phyloP scores from a whole-genome alignment of 352 stramenopile genomes.

The Albugo laibachii region DNA sequence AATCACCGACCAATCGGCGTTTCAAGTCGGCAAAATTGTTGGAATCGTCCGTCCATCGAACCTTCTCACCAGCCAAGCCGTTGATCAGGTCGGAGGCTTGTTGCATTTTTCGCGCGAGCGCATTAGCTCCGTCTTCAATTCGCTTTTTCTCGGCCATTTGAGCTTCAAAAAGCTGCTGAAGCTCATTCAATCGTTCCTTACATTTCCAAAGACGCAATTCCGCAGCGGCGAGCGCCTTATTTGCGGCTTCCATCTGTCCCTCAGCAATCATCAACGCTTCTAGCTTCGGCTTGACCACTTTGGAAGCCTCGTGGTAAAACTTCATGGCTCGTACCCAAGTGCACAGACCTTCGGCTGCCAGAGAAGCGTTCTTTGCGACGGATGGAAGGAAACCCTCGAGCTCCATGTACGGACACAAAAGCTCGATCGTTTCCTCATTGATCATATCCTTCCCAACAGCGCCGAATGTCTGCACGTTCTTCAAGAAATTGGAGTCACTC shows the following conservation, averaged over 20 bases:
- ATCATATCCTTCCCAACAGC: constrained; percentile 93
- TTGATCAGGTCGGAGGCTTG: constrained; percentile 94
- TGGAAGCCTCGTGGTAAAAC: constrained; percentile 96
- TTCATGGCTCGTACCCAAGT: constrained; percentile 97
- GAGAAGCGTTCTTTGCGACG: constrained; percentile 93
- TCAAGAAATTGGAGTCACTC: constrained; percentile 93
- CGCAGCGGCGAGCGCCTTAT: constrained; percentile 88
- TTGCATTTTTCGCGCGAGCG: constrained; percentile 93
- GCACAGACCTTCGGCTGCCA: constrained; percentile 91
- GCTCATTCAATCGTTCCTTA: constrained; percentile 85
- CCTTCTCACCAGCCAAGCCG: constrained; percentile 87
- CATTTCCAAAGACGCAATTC: constrained; percentile 86
- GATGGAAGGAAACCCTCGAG: constrained; percentile 88
- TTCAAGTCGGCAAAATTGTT: constrained; percentile 96
- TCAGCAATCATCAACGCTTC: constrained; percentile 92
- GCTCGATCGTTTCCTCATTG: constrained; percentile 98
- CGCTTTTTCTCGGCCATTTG: constrained; percentile 94
- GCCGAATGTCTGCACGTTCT: constrained; percentile 91
- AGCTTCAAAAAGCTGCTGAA: constrained; percentile 94
- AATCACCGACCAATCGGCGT: constrained; percentile 90
- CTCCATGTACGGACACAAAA: constrained; percentile 94
- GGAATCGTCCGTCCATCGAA: constrained; percentile 95
- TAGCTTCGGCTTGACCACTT: constrained; percentile 97
- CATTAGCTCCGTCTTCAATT: constrained; percentile 92
- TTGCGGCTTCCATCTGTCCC: constrained; percentile 93